Base-by-base conservation (phyloP, 345 rosid genomes). In the Ceriops decandra region DNA sequence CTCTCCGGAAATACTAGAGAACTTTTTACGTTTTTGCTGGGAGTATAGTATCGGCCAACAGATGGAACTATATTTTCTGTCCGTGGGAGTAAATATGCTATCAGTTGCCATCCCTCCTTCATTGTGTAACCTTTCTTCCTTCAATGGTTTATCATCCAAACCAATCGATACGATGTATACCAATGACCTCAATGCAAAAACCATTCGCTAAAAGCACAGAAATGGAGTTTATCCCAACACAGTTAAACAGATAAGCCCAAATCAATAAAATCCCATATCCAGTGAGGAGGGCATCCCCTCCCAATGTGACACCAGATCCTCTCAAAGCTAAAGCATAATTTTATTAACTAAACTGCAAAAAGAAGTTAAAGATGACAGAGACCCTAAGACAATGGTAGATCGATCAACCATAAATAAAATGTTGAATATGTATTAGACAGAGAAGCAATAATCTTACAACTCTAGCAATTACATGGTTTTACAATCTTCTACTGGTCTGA, bases 51-150 rank as follows among this genome's bases (percentile, higher is more conserved):
- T 81, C 3, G 78, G 78, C 22, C 71, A 60, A 10, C 7, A 78
- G 15, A 60, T 60, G 32, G 64, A 61, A 0, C 32, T 82, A 2
- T 1, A 3, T 2, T 0, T 0, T 19, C 26, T 79, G 7, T 0
- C 0, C 4, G 33, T 70, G 7, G 10, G 27, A 0, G 24, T 0
- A 1, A 74, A 78, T 11, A 32, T 7, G n/a, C 26, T 76, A 19
- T 71, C 74, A 0, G 76, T 76, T 51, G 31, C 22, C 0, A n/a
- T 81, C 27, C 82, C 81, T 3, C 52, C 72, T 0, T 70, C 76
- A 0, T 27, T 83, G 0, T 78, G 21, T 77, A 83, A 85, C 68
- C 68, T 69, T 9, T 75, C 84, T 20, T 67, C 77, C 2, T 0
- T 76, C 16, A 3, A 42, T 2, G 2, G 49, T 42, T 11, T 11